A percentile compares a stretch with the other conserved stretches of the same genome.
Conservation (phyloP, 495 filamentous ascomycete genomes). For the Friedmanniomyces simplex region DNA sequence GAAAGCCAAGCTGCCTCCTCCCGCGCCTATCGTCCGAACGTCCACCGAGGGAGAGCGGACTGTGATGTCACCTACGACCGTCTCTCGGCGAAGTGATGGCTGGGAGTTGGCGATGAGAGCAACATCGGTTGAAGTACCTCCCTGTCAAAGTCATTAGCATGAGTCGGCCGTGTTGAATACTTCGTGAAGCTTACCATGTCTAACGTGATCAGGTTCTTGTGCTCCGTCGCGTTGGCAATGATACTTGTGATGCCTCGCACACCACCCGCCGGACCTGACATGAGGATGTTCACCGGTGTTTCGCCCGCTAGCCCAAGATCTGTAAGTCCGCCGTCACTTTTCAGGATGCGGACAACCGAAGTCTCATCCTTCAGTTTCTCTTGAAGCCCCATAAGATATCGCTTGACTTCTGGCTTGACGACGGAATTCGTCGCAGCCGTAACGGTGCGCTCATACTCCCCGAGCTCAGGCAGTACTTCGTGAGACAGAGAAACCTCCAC, state of each 20-base stretch:
- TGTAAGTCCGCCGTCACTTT: conserved; percentile 40
- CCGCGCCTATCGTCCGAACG: conserved; percentile 41
- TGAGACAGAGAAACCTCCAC: conserved; percentile 36
- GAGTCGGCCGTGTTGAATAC: neutral
- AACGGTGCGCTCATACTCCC: conserved; percentile 44
- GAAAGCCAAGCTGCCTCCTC: conserved; percentile 39
- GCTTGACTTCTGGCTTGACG: conserved; percentile 41
- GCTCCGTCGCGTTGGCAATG: conserved; percentile 36
- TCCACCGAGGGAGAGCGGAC: conserved; percentile 41
- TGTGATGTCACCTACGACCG: conserved; percentile 36
- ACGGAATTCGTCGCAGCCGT: conserved; percentile 43
- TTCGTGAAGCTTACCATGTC: conserved; percentile 30
- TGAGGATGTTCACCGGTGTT: conserved; percentile 39
- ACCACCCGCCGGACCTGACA: conserved; percentile 42
- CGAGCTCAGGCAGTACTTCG: conserved; percentile 40
- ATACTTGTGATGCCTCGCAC: conserved; percentile 39
- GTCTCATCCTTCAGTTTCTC: conserved; percentile 32
- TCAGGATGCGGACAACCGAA: conserved; percentile 39
- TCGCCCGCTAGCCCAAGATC: conserved; percentile 36
- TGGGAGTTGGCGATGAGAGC: conserved; percentile 39
- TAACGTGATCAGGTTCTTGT: conserved; percentile 42
- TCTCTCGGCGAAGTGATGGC: conserved; percentile 40
- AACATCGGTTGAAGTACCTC: conserved; percentile 42
- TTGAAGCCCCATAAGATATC: conserved; percentile 35
- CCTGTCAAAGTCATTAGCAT: conserved; percentile 8